These are phyloP conservation scores for Calonectria fujianensis DNA, from an alignment of 2,329 filamentous ascomycete species.

Conservation along the genomic window DNA sequence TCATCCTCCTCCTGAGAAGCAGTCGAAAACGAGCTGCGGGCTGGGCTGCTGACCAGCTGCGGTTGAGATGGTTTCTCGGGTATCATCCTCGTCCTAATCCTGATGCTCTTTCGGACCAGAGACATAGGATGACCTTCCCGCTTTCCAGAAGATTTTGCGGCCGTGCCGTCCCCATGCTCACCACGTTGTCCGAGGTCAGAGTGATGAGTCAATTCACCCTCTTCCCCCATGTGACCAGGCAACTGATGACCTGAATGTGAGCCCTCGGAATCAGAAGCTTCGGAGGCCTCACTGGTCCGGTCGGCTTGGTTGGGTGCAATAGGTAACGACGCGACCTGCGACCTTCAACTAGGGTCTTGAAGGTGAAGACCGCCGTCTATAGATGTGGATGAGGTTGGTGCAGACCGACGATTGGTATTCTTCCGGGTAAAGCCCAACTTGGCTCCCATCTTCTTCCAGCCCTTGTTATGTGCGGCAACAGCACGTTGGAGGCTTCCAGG, in stretches of 20 bases:
- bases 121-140: constrained; percentile 43
- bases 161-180: constrained; percentile 66
- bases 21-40: constrained; percentile 22
- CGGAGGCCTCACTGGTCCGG: constrained; percentile 47
- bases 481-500: constrained; percentile 73
- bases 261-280: constrained; percentile 63
- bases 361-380: constrained; percentile 60
- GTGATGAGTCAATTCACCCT: constrained; percentile 47
- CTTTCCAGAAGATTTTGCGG: constrained; percentile 65
- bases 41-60: constrained; percentile 23
- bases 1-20: constrained; percentile 26
- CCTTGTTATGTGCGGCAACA: constrained; percentile 72
- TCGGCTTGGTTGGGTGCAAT: constrained; percentile 56
- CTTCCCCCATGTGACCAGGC: constrained; percentile 49
- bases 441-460: constrained; percentile 79
- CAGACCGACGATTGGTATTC: constrained; percentile 65
- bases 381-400: constrained; percentile 66
- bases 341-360: constrained; percentile 73
- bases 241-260: constrained; percentile 68
- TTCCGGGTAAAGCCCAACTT: constrained; percentile 76
- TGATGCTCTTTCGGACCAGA: constrained; percentile 52
- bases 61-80: constrained; percentile 41
- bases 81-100: constrained; percentile 49
- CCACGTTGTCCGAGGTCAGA: constrained; percentile 52
- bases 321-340: constrained; percentile 73